Evolutionary conservation across 139 green algal genomes (phyloP).

Genomic region (Spirogloea muscicola): DNA sequence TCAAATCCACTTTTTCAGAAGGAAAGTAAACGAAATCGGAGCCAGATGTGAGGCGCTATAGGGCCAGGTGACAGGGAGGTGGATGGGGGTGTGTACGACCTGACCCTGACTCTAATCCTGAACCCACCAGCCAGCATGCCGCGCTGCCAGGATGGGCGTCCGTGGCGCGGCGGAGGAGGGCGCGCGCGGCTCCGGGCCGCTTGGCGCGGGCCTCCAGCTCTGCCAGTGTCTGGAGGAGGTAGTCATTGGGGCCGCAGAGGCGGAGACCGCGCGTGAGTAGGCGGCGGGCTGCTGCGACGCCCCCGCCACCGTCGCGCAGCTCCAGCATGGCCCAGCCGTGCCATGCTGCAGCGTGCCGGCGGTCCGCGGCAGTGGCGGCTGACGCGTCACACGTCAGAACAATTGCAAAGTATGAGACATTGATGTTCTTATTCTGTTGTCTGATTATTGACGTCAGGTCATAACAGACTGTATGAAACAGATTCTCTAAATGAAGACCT

Average conservation of each 20-base stretch:
- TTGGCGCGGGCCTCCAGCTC: slow-evolving; percentile 27
- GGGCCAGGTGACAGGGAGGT: too few species aligned
- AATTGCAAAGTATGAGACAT: too few species aligned
- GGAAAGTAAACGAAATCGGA: too few species aligned
- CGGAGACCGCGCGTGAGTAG: slow-evolving; percentile 53
- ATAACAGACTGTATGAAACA: too few species aligned
- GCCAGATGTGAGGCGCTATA: too few species aligned
- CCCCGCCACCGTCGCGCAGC: slow-evolving; percentile 84
- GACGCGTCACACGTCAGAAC: too few species aligned
- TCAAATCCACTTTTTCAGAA: too few species aligned
- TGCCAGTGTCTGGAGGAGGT: slow-evolving; percentile 38
- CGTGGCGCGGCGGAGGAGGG: slow-evolving; percentile 21
- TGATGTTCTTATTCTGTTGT: too few species aligned
- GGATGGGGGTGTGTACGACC: too few species aligned
- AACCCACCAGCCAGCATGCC: slow-evolving; percentile 71
- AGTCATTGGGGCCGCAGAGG: slow-evolving; percentile 52
- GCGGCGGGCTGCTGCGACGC: slow-evolving; percentile 68
- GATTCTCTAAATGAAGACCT: too few species aligned
- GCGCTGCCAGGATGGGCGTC: slow-evolving; percentile 32
- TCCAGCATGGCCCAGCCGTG: slow-evolving; percentile 97
- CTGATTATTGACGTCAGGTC: too few species aligned
- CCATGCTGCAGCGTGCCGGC: slow-evolving; percentile 82
- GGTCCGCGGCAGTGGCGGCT: slow-evolving; percentile 72
- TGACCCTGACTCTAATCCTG: too few species aligned
- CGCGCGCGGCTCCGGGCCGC: slow-evolving; percentile 7